Evolutionary conservation across 495 filamentous ascomycete genomes (phyloP).

Genomic region (Elasticomyces elasticus): DNA sequence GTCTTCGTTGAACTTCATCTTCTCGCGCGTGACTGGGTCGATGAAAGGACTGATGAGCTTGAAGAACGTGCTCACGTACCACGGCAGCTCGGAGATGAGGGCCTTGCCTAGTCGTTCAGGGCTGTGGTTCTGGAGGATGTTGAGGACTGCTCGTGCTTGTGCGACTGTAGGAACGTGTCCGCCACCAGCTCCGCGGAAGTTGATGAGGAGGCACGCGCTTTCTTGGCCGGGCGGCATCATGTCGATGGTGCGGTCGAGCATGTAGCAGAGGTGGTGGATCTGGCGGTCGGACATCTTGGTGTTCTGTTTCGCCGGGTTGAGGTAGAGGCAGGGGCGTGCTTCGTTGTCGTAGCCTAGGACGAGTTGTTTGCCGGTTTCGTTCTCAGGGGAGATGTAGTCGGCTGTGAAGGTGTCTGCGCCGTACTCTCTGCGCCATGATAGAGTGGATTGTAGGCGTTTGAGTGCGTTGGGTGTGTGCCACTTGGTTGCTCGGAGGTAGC

Average conservation of each 20-base stretch:
- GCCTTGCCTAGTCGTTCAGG: constrained; percentile 86
- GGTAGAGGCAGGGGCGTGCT: constrained; percentile 74
- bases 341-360: constrained; percentile 78
- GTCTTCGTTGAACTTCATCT: constrained; percentile 92
- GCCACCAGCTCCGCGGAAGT: constrained; percentile 70
- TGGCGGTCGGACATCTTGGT: constrained; percentile 81
- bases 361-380: constrained; percentile 92
- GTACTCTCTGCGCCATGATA: constrained; percentile 85
- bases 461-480: constrained; percentile 71
- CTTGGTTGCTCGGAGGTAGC: constrained; percentile 87
- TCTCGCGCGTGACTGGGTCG: constrained; percentile 80
- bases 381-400: constrained; percentile 80
- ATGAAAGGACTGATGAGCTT: constrained; percentile 93
- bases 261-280: constrained; percentile 86
- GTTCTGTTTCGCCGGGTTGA: constrained; percentile 83
- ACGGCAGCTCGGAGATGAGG: constrained; percentile 81
- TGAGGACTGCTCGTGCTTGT: constrained; percentile 67
- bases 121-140: constrained; percentile 88
- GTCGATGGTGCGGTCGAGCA: constrained; percentile 84
- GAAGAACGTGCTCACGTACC: constrained; percentile 82
- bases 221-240: constrained; percentile 80
- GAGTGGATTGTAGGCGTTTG: constrained; percentile 64
- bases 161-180: constrained; percentile 67
- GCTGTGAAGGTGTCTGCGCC: constrained; percentile 59
- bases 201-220: constrained; percentile 72